phyloP scores from a whole-genome alignment of 2,329 filamentous ascomycete species.

The Raffaelea ambrosiae region DNA sequence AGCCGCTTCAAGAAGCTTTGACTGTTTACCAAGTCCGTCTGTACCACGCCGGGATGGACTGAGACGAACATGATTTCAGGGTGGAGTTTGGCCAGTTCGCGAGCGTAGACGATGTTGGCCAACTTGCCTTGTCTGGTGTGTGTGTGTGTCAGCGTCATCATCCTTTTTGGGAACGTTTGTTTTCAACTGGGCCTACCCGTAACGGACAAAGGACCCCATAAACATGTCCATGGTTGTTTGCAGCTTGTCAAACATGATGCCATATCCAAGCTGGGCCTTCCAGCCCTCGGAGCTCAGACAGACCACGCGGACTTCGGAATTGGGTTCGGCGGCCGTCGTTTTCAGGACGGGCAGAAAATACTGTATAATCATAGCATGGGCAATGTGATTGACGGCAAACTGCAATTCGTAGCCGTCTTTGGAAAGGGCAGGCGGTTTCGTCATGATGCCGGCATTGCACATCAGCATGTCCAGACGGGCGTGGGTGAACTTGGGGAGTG shows the following conservation, averaged over 20 bases:
- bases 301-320: slow-evolving; percentile 19
- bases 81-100: slow-evolving; percentile 17
- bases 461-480: slow-evolving; percentile 35
- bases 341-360: slow-evolving; percentile 20
- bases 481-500: slow-evolving; percentile 22
- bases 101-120: slow-evolving; percentile 19
- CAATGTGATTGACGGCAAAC: slow-evolving; percentile 37
- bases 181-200: slow-evolving; percentile 13
- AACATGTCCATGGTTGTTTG: slow-evolving; percentile 14
- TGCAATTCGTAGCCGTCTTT: slow-evolving; percentile 36
- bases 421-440: slow-evolving; percentile 22
- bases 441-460: slow-evolving; percentile 36
- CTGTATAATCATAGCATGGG: slow-evolving; percentile 31
- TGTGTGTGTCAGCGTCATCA: slow-evolving; percentile 17
- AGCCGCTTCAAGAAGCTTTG: slow-evolving; percentile 9
- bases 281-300: slow-evolving; percentile 16
- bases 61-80: slow-evolving; percentile 17
- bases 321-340: slow-evolving; percentile 13
- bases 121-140: slow-evolving; percentile 28
- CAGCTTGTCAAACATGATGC: slow-evolving; percentile 18
- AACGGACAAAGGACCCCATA: slow-evolving; percentile 14
- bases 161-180: too few species aligned
- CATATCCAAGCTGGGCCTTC: slow-evolving; percentile 12
- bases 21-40: slow-evolving; percentile 17
- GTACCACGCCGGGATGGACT: slow-evolving; percentile 19